Base-by-base conservation (phyloP, 116 monocot species). In the Dioscorea cayenensis region DNA sequence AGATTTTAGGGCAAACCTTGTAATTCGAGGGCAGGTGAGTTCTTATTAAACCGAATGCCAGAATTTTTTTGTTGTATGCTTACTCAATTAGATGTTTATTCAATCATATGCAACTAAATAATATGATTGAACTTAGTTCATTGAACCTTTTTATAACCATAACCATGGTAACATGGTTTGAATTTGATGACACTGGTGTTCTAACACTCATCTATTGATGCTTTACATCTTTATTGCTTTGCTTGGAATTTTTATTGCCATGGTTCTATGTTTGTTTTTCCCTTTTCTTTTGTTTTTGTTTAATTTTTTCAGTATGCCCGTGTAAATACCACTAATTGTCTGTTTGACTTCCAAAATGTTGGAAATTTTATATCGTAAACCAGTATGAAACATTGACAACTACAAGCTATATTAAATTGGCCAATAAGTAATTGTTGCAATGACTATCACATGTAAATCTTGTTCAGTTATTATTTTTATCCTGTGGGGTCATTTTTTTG, bases 1-100 rank as follows among this genome's bases (percentile, higher is more conserved):
- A 80, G 83, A 92, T 76, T 92, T 95, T 49, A 91, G 94, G 69
- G 94, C 94, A 68, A 79, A 79, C 78, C 90, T 94, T 73, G 80
- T 94, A 37, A 72, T 77, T 67, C 71, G 69, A 65, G 81, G 82
- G 50, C 71, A 86, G 82, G 94, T 90, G 55, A 14, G 55, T 55
- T 43, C 43, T 43, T 43, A 8, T 12, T 55, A 19, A 55, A 19
- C 55, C 18, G 17, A 19, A n/a, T 55, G n/a, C 5, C 52, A 52
- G 6, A 16, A 16, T 55, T 55, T 55, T 55, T 51, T 2, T n/a
- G 0, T 11, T n/a, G n/a, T 55, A 16, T 55, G 16, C 55, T 55
- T 55, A 55, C 55, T 55, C 55, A n/a, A 55, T 18, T 55, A 5
- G 17, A 55, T 17, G 17, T 14, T 14, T 5, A 18, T 18, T 5